Conservation (phyloP, 495 filamentous ascomycete species). For the Hyaloscypha variabilis region DNA sequence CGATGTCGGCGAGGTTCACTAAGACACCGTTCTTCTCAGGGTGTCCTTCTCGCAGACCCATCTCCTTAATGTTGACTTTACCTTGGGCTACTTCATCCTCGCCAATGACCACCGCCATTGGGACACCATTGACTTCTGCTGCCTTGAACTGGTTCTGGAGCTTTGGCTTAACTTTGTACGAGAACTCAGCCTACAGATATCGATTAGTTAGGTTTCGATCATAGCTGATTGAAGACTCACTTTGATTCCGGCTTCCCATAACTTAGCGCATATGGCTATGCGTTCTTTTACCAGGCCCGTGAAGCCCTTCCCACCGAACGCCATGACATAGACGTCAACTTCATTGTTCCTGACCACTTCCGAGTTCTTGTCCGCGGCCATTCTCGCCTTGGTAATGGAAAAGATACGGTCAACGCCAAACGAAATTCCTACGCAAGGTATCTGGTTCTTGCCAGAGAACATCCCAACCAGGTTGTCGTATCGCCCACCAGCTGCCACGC, state of each 20-base stretch:
- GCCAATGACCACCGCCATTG: conserved; percentile 76
- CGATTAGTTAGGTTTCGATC: not conserved
- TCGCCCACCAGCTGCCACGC: conserved; percentile 85
- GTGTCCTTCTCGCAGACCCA: conserved; percentile 77
- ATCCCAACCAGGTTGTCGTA: conserved; percentile 95
- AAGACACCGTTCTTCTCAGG: conserved; percentile 85
- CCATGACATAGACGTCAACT: conserved; percentile 90
- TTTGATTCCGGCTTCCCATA: conserved; percentile 84
- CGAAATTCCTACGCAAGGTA: conserved; percentile 92
- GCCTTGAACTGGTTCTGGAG: conserved; percentile 78
- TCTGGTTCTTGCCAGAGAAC: conserved; percentile 81
- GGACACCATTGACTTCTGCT: conserved; percentile 71
- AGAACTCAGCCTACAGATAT: conserved; percentile 66
- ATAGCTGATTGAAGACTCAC: conserved; percentile 36
- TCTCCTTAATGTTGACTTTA: conserved; percentile 82
- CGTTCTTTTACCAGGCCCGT: conserved; percentile 79
- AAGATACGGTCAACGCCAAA: conserved; percentile 97
- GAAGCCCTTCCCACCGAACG: conserved; percentile 87
- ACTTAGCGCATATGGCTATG: conserved; percentile 68
- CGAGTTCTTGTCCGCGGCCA: conserved; percentile 57
- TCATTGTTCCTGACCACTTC: conserved; percentile 62
- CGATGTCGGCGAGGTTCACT: conserved; percentile 61
- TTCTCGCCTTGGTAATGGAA: conserved; percentile 80
- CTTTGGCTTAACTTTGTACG: conserved; percentile 79
- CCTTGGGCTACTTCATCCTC: conserved; percentile 77